Base-by-base conservation (phyloP, 2,329 filamentous ascomycete genomes). In the Colletotrichum trifolii region DNA sequence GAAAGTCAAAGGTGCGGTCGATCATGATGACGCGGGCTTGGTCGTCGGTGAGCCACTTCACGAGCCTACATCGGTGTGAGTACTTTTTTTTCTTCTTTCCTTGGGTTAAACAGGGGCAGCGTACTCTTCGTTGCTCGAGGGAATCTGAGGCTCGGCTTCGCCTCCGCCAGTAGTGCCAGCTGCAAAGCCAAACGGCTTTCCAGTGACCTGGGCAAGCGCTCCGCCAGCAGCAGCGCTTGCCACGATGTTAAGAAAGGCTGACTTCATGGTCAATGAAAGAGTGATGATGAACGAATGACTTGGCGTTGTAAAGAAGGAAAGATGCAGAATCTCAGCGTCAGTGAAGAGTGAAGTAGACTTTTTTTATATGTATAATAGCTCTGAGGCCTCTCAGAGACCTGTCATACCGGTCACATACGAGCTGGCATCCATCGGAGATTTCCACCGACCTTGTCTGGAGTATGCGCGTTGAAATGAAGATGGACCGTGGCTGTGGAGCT, bases 131-230 rank as follows among this genome's bases (percentile, higher is more conserved):
- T 75, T 81, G 45, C 76, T 78, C n/a, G 72, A 73, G 15, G 83
- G 83, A 54, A 79, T 78, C 1, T 67, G 65, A 5, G 82, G 76
- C 11, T 79, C 73, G 13, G 82, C 83, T 55, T 71, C 75, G 38
- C 83, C 83, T 68, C 84, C 84, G 52, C 84, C 84, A 38, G 84
- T 86, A 3, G 83, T 80, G 42, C 83, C 71, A 2, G 67, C 61
- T 13, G 73, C 73, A 39, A 74, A 74, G 34, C 73, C 73, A 42
- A 73, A 73, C 3, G 73, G 67, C 8, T 64, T 69, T 17, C 73
- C 72, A 9, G 67, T 62, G 15, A 73, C 69, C 53, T 73, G 69
- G 10, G 72, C 73, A n/a, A 69, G 65, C 42, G 67, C 69, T 1
- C 64, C 50, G 10, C 72, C 58, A 7, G 61, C 66, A 40, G 59